Conservation (phyloP, 805 yeast species). For the Saccharomycopsis sp. region DNA sequence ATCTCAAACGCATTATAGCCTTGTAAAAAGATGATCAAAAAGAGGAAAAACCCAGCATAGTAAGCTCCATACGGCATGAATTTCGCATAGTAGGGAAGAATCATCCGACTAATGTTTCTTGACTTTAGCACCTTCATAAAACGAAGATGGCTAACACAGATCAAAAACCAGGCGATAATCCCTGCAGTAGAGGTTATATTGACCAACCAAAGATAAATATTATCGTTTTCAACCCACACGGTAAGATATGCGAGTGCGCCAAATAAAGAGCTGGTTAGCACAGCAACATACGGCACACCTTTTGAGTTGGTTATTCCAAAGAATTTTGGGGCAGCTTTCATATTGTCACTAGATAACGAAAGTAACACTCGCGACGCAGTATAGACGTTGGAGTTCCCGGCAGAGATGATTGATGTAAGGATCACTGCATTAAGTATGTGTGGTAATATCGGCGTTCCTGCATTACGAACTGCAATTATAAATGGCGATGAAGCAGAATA, state of each 20-base stretch:
- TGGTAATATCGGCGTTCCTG: constrained; percentile 62
- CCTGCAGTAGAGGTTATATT: constrained; percentile 65
- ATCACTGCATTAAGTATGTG: constrained; percentile 69
- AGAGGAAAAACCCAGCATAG: constrained; percentile 47
- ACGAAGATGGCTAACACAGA: constrained; percentile 52
- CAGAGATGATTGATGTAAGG: constrained; percentile 61
- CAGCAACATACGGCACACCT: constrained; percentile 59
- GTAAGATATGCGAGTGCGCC: constrained; percentile 57
- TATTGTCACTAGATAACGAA: constrained; percentile 42
- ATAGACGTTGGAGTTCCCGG: constrained; percentile 71
- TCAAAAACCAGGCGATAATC: constrained; percentile 60
- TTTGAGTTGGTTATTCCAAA: constrained; percentile 41
- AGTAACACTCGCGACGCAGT: constrained; percentile 64
- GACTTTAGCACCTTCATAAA: constrained; percentile 53
- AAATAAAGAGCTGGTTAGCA: constrained; percentile 45
- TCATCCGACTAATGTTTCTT: constrained; percentile 52
- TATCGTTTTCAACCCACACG: constrained; percentile 40
- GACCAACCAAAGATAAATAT: constrained; percentile 60
- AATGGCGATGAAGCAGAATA: constrained; percentile 61
- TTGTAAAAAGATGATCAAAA: constrained; percentile 58
- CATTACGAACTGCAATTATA: constrained; percentile 61
- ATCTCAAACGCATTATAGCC: constrained; percentile 61
- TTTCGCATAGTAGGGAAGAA: constrained; percentile 61
- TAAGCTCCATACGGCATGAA: constrained; percentile 60
- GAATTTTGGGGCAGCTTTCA: constrained; percentile 41